Evolutionary conservation across 2,329 filamentous ascomycete species (phyloP).

Genomic region (Myriosclerotinia scirpicola): DNA sequence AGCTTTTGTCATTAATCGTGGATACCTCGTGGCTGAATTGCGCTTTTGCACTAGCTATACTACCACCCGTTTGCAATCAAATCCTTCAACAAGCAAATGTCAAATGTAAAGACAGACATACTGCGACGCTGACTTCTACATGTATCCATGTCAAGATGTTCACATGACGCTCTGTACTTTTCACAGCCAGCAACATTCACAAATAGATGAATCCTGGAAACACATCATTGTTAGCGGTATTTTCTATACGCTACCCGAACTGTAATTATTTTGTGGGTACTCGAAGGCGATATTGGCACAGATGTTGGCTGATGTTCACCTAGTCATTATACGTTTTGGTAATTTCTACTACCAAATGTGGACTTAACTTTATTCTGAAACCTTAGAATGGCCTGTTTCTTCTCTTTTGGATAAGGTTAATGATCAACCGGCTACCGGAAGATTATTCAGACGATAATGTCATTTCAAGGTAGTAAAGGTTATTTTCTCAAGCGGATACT

Average conservation of each 20-base stretch:
- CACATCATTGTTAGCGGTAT: neutral
- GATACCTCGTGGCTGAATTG: neutral
- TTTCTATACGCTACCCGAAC: neutral
- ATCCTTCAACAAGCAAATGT: neutral
- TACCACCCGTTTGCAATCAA: neutral
- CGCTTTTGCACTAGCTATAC: neutral
- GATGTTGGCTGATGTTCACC: neutral
- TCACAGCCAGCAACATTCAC: neutral
- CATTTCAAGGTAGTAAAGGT: neutral
- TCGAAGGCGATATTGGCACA: neutral
- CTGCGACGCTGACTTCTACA: neutral
- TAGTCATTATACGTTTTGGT: neutral
- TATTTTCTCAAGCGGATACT: neutral
- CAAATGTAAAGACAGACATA: neutral
- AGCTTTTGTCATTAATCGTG: neutral
- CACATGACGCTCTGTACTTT: neutral
- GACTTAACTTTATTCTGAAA: slow-evolving; percentile 8
- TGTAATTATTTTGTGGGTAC: neutral
- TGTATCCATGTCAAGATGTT: neutral
- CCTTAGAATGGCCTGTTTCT: neutral
- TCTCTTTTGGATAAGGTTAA: neutral
- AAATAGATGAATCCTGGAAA: neutral
- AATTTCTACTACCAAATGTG: neutral
- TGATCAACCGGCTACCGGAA: neutral
- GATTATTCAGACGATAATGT: neutral